These are phyloP conservation scores for Coemansia sp. DNA, from an alignment of 192 early-diverging fungal genomes.

Conservation along the genomic window DNA sequence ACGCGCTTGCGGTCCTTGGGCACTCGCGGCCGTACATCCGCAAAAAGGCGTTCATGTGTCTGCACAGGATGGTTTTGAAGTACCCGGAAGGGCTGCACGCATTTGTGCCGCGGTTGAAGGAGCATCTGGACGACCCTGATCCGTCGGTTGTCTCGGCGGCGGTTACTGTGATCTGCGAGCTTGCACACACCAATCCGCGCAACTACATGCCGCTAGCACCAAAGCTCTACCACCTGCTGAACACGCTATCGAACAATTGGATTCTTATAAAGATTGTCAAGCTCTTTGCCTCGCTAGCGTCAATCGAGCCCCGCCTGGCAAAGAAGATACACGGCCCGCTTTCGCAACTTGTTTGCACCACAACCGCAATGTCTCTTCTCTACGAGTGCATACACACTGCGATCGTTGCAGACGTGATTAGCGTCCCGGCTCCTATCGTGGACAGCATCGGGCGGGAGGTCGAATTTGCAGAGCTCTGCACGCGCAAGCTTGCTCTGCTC, in stretches of 20 bases:
- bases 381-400: constrained; percentile 97
- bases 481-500: constrained; percentile 76
- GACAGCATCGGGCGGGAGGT: constrained; percentile 42
- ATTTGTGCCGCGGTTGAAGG: constrained; percentile 81
- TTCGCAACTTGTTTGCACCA: constrained; percentile 80
- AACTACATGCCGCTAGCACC: constrained; percentile 94
- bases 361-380: constrained; percentile 92
- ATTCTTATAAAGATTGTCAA: constrained; percentile 99
- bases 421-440: constrained; percentile 53
- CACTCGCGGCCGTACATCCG: constrained; percentile 93
- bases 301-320: constrained; percentile 88
- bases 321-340: constrained; percentile 86
- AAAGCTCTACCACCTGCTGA: constrained; percentile 87
- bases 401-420: constrained; percentile 85
- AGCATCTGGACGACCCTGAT: constrained; percentile 88
- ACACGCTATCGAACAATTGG: constrained; percentile 94
- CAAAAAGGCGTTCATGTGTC: constrained; percentile 83
- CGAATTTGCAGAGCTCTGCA: constrained; percentile 77
- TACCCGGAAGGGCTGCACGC: constrained; percentile 84
- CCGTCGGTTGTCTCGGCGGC: constrained; percentile 89
- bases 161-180: constrained; percentile 95
- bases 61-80: constrained; percentile 87
- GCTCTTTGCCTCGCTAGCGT: constrained; percentile 88
- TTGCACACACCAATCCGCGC: constrained; percentile 88
- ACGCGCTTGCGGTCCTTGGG: constrained; percentile 82